Base-by-base conservation (phyloP, 1,284 basidiomycete species). In the Moniliophthora roreri region DNA sequence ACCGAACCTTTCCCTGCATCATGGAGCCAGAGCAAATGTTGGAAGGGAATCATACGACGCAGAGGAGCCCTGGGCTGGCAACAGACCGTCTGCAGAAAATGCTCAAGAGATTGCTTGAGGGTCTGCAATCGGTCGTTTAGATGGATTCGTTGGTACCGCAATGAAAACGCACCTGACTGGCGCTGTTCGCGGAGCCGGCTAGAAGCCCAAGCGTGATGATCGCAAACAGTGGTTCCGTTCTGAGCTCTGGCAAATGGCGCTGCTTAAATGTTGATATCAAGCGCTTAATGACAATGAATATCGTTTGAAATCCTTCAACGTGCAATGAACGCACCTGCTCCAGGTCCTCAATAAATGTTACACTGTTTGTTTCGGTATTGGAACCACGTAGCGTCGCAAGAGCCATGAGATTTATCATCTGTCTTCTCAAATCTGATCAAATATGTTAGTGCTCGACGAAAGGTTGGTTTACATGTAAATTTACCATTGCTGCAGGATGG, bases 1-100 rank as follows among this genome's bases (percentile, higher is more conserved):
- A 53, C n/a, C 77, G 59, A 61, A 77, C 76, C 58, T 58, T 66
- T 60, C 8, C 56, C 65, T 4, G 68, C 68, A 36, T 81, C 73
- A 6, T 66, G 38, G 26, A 66, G 62, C 85, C 85, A 87, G 38
- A 76, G 42, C 10, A 81, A 62, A 58, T 84, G 82, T 56, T 81
- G 80, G 61, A 84, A 85, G 2, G 74, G 64, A 11, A 78, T 66
- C 36, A 84, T 62, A 45, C 75, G 76, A 28, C 66, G 57, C 24
- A 86, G 62, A 13, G 75, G 66, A 13, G 64, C 65, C 11, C 57
- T 47, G 10, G 62, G 62, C 47, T 69, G 63, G 0, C 68, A 62
- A 26, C 70, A 69, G 4, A 71, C 71, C 8, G 72, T 45, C 11
- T 66, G 62, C 39, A 82, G 66, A 55, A 80, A 58, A 26, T 67